A percentile compares a stretch with the other conserved stretches of the same genome.
These are phyloP conservation scores for Paramecium caudatum DNA, from an alignment of 73 alveolate genomes.

Conservation along the genomic window DNA sequence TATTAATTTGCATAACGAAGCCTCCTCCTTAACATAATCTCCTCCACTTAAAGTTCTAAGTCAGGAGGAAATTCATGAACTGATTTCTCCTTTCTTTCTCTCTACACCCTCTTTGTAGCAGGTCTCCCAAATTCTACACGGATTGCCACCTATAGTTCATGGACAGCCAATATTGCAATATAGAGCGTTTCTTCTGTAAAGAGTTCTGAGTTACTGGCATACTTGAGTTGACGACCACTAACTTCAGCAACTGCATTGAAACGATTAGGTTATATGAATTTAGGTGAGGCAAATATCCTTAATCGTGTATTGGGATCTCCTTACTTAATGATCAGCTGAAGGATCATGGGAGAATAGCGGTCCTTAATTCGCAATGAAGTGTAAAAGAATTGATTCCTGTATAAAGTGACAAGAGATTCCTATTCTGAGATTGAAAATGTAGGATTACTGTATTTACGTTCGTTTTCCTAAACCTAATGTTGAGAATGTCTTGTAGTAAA, in stretches of 20 bases:
- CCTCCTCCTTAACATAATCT: constrained; percentile 19
- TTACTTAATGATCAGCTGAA: neutral
- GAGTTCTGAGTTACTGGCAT: neutral
- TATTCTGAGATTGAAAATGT: too few relatives aligned
- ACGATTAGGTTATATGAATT: constrained; percentile 47
- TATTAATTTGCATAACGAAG: constrained; percentile 39
- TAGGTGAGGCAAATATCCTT: constrained; percentile 44
- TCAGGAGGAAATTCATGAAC: constrained; percentile 52
- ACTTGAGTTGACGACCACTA: constrained; percentile 20
- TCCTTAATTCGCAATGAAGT: constrained; percentile 23
- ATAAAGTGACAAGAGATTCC: constrained; percentile 10
- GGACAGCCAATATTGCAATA: neutral
- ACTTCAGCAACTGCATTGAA: constrained; percentile 55
- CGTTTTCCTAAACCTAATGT: neutral
- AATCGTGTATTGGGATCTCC: constrained; percentile 28
- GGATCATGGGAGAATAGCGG: constrained; percentile 29
- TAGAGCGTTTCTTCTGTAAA: constrained; percentile 16
- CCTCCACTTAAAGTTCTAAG: neutral
- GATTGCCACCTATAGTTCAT: neutral
- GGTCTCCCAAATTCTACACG: constrained; percentile 32
- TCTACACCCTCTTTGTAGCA: neutral
- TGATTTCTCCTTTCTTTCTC: constrained; percentile 50
- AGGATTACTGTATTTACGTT: too few relatives aligned
- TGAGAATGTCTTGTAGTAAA: constrained; percentile 41
- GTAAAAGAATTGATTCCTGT: constrained; percentile 32